phyloP scores from a whole-genome alignment of 2,329 filamentous ascomycete genomes.

The Ascosphaera acerosa region DNA sequence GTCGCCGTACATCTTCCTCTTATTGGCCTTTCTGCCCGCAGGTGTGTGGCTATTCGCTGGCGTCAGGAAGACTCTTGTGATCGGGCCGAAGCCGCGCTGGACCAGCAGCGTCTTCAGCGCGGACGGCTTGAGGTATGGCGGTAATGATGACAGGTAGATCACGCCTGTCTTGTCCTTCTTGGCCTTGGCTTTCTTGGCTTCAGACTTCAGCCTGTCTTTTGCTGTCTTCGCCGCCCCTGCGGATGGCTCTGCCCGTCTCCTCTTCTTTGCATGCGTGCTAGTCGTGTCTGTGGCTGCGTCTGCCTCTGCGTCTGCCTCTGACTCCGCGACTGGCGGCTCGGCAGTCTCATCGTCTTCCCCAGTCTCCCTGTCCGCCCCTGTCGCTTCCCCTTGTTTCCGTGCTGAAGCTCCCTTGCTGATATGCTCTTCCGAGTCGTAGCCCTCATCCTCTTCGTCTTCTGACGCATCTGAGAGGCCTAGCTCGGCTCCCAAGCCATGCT shows the following conservation, averaged over 20 bases:
- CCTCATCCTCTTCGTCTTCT: conserved; percentile 6
- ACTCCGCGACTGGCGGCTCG: too few relatives aligned
- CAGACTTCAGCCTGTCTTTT: conserved; percentile 8
- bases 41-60: conserved; percentile 11
- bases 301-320: too few relatives aligned
- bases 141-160: conserved; percentile 21
- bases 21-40: conserved; percentile 12
- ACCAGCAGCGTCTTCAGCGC: conserved; percentile 19
- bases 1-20: conserved; percentile 19
- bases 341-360: background rate
- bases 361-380: background rate
- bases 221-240: too few relatives aligned
- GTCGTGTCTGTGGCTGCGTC: conserved; percentile 1
- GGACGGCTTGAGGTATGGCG: conserved; percentile 23
- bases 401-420: background rate
- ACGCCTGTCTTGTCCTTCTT: conserved; percentile 17
- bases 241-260: conserved; percentile 4
- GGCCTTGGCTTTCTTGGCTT: conserved; percentile 3
- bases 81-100: conserved; percentile 17
- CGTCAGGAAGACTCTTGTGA: conserved; percentile 20
- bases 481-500: conserved; percentile 5
- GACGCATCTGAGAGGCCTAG: conserved; percentile 6
- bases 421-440: conserved; percentile 5
- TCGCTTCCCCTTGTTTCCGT: background rate
- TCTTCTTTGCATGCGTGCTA: conserved; percentile 2